A percentile compares a stretch with the other conserved stretches of the same genome.
Evolutionary conservation across 345 rosid genomes (phyloP).

Genomic region (Kernera saxatilis): DNA sequence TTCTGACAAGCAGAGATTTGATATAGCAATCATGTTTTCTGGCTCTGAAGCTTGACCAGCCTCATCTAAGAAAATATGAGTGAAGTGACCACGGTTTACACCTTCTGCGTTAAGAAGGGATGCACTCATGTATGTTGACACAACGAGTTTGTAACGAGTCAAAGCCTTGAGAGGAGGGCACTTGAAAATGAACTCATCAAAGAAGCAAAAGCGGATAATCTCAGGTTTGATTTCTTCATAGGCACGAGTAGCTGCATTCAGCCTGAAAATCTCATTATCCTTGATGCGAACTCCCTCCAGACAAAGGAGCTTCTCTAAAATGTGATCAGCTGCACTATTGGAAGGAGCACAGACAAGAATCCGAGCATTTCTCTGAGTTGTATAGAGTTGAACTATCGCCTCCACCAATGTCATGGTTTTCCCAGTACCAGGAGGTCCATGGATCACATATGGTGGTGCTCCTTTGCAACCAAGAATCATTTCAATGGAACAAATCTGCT

Average conservation of each 20-base stretch:
- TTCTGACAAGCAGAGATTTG: slow-evolving; percentile 49
- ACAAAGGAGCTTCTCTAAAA: slow-evolving; percentile 57
- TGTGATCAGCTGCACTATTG: slow-evolving; percentile 86
- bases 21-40: slow-evolving; percentile 75
- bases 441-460: slow-evolving; percentile 77
- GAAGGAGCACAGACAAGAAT: slow-evolving; percentile 91
- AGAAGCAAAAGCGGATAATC: slow-evolving; percentile 59
- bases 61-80: slow-evolving; percentile 90
- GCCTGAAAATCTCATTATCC: slow-evolving; percentile 66
- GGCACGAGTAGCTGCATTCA: slow-evolving; percentile 74
- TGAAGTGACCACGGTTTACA: slow-evolving; percentile 67
- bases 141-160: slow-evolving; percentile 45
- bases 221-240: slow-evolving; percentile 64
- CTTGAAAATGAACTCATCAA: slow-evolving; percentile 54
- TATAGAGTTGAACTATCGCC: slow-evolving; percentile 71
- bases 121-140: slow-evolving; percentile 86
- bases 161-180: slow-evolving; percentile 69
- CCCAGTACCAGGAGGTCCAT: slow-evolving; percentile 98
- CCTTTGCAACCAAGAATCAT: slow-evolving; percentile 82
- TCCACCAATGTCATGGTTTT: slow-evolving; percentile 86
- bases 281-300: slow-evolving; percentile 42
- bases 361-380: slow-evolving; percentile 34
- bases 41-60: slow-evolving; percentile 99
- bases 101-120: slow-evolving; percentile 77
- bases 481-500: slow-evolving; percentile 64